Evolutionary conservation across 306 rosid genomes (phyloP).

Genomic region (Arachis hypogaea): DNA sequence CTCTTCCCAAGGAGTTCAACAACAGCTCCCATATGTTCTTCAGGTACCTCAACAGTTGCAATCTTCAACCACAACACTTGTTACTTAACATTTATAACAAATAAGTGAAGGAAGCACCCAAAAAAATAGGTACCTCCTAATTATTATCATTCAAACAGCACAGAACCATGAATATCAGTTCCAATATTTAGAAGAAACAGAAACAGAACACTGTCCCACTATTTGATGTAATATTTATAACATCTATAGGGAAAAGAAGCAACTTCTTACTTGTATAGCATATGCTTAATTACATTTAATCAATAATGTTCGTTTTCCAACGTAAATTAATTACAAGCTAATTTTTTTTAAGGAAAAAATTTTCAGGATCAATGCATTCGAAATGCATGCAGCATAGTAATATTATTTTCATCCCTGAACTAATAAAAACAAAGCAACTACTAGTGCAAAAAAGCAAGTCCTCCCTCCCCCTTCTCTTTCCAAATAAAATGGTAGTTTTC

Average conservation of each 20-base stretch:
- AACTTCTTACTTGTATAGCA: too few relatives aligned
- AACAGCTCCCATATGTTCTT: slow-evolving; percentile 93
- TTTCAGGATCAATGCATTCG: slow-evolving; percentile 26
- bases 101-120: slow-evolving; percentile 13
- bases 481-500: not conserved
- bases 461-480: not conserved
- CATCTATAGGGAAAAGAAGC: too few relatives aligned
- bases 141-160: slow-evolving; percentile 1
- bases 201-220: slow-evolving; percentile 4
- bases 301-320: slow-evolving; percentile 7
- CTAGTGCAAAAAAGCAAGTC: too few relatives aligned
- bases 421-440: not conserved
- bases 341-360: not conserved
- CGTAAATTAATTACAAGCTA: not conserved
- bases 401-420: slow-evolving; percentile 10
- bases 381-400: slow-evolving; percentile 3
- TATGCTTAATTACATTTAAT: too few relatives aligned
- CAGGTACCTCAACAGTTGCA: slow-evolving; percentile 98
- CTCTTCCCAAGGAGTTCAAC: slow-evolving; percentile 98
- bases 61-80: slow-evolving; percentile 56
- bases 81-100: slow-evolving; percentile 29
- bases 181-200: not conserved
- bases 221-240: slow-evolving; percentile 13
- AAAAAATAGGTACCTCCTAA: slow-evolving; percentile 3
- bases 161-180: slow-evolving; percentile 22